These are phyloP conservation scores for Isabelozyma rhagii DNA, from an alignment of 805 yeast genomes.

Conservation along the genomic window DNA sequence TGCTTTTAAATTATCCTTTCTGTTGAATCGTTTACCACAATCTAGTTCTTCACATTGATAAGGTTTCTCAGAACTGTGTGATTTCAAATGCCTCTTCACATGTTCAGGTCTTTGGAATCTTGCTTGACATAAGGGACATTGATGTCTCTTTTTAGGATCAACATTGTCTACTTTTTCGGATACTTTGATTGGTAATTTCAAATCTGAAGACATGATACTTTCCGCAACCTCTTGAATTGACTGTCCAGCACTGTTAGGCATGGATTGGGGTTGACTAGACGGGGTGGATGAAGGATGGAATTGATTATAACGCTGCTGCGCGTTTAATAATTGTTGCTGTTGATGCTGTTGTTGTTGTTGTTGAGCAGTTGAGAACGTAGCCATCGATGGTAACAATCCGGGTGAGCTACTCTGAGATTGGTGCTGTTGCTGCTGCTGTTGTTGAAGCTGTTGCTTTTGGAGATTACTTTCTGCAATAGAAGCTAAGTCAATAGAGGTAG, in stretches of 20 bases:
- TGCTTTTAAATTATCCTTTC: constrained; percentile 59
- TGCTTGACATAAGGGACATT: constrained; percentile 62
- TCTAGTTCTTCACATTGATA: constrained; percentile 49
- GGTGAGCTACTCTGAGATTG: constrained; percentile 1
- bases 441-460: neutral
- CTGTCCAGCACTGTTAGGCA: neutral
- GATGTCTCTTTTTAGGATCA: constrained; percentile 55
- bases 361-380: constrained; percentile 17
- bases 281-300: neutral
- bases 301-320: constrained; percentile 5
- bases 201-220: constrained; percentile 15
- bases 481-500: constrained; percentile 53
- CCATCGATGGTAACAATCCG: constrained; percentile 32
- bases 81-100: constrained; percentile 61
- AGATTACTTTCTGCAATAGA: constrained; percentile 35
- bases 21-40: constrained; percentile 55
- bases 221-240: constrained; percentile 12
- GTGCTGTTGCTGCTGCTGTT: neutral
- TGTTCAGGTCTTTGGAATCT: constrained; percentile 70
- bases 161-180: constrained; percentile 29
- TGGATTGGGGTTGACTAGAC: neutral
- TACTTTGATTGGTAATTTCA: constrained; percentile 16
- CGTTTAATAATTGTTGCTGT: neutral
- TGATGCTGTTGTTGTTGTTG: neutral
- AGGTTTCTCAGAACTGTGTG: constrained; percentile 58